Percentiles rank a stretch among this genome's conserved stretches.
These are phyloP conservation scores for Aspergillus sclerotiicarbonarius DNA, from an alignment of 495 filamentous ascomycete species.

Conservation along the genomic window DNA sequence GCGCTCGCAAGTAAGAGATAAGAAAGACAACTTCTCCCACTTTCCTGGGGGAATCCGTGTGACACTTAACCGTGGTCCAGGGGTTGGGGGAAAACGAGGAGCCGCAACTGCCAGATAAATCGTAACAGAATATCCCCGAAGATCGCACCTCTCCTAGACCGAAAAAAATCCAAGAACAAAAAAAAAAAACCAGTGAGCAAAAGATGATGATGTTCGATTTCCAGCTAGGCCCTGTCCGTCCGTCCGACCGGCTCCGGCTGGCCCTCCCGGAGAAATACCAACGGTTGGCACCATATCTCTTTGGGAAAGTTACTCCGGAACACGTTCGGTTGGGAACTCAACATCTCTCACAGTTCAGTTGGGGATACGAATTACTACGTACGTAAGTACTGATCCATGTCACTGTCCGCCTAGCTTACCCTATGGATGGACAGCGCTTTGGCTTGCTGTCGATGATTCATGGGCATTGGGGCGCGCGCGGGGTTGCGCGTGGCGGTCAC, in stretches of 20 bases:
- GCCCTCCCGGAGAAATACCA: slow-evolving; percentile 1
- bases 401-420: no score
- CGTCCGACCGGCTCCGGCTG: no score
- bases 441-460: no score
- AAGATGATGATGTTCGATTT: slow-evolving; percentile 3
- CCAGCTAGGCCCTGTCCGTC: not conserved
- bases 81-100: not conserved
- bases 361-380: not conserved
- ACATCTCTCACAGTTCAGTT: not conserved
- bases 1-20: no score
- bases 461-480: no score
- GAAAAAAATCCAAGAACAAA: no score
- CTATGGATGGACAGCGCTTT: no score
- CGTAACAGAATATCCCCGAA: no score
- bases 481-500: no score
- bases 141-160: no score
- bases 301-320: slow-evolving; percentile 3
- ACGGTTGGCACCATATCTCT: not conserved
- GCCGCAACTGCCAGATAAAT: not conserved
- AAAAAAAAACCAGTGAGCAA: slow-evolving; percentile 1
- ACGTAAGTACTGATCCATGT: not conserved
- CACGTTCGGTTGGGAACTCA: not conserved
- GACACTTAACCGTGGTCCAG: not conserved
- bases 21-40: not conserved
- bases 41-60: not conserved